phyloP scores from a whole-genome alignment of 129 eudicot genomes.

The Rutidosis leptorrhynchoides region DNA sequence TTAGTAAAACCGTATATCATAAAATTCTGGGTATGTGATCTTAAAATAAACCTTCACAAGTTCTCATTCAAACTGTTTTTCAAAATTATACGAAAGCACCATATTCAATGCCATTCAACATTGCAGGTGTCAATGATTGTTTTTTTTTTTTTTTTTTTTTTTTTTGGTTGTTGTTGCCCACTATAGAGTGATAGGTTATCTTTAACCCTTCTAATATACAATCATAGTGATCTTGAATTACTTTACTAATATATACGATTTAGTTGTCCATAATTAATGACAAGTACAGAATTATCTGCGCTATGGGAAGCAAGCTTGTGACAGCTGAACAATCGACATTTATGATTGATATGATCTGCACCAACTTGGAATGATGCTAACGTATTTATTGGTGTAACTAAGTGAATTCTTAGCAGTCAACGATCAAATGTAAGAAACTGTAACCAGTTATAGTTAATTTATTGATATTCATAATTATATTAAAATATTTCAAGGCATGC shows the following conservation, averaged over 20 bases:
- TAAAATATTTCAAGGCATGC: slow-evolving; percentile 60
- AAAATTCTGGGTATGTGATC: slow-evolving; percentile 73
- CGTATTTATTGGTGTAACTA: slow-evolving; percentile 33
- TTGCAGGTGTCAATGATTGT: slow-evolving; percentile 92
- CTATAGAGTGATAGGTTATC: slow-evolving; percentile 81
- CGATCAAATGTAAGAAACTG: not conserved
- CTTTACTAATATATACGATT: not conserved
- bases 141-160: slow-evolving; percentile 79
- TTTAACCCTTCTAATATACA: slow-evolving; percentile 15
- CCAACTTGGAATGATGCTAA: slow-evolving; percentile 88
- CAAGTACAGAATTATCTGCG: slow-evolving; percentile 60
- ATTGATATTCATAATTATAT: slow-evolving; percentile 14
- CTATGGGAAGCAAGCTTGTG: slow-evolving; percentile 82
- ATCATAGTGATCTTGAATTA: slow-evolving; percentile 12
- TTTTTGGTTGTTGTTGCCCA: slow-evolving; percentile 92
- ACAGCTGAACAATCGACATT: slow-evolving; percentile 89
- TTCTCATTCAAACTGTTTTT: not conserved
- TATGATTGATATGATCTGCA: slow-evolving; percentile 86
- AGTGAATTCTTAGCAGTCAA: not conserved
- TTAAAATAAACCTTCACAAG: not conserved
- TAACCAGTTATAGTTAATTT: not conserved
- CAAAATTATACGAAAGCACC: no score
- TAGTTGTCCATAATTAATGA: not conserved
- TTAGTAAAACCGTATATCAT: slow-evolving; percentile 65
- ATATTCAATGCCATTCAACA: not conserved